Evolutionary conservation across 2,329 filamentous ascomycete species (phyloP), one percentile per base, ranked within the genome.

Genomic region (Xylariaceae sp.): DNA sequence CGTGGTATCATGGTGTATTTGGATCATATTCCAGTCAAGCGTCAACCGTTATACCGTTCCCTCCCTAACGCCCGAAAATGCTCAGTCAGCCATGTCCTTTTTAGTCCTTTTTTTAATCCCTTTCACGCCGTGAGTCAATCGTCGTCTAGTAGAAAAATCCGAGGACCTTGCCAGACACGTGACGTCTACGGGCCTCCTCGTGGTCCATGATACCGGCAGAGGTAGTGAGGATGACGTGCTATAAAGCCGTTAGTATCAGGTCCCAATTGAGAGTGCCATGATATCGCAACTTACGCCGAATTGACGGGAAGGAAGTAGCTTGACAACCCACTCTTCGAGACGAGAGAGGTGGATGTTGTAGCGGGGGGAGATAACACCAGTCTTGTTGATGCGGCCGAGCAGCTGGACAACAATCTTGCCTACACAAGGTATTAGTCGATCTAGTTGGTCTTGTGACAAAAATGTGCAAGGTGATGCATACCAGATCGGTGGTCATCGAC

Each of bases 181-280:
- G 94, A 87, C 97, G 97, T 77, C 94, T 85, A 74, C 94, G 84
- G 68, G 94, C 94, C 86, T 99, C 94, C 84, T 99, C 94, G 83
- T 99, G 94, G 83, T 99, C 94, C 92, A 99, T 97, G 78, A 99
- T 99, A 77, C 94, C 94, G 64, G 94, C 91, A 59, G 91, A 96
- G 79, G 94, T 99, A 77, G 94, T 99, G 72, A 99, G 88, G 78
- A 99, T 91, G 73, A 99, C 90, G 81, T 91, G 96, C 57, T 59
- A 5, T 11, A 11, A 42, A 30, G 1, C 31, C 5, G 37, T 59
- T 43, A 59, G 31, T 41, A 27, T 3, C 2, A 30, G 4, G 8
- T 39, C 35, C 39, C 31, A 35, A 3, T 12, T n/a, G 2, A 19
- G 39, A 45, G 5, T 5, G 31, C n/a, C 5, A 32, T 6, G 19